Percentiles rank a stretch among this genome's conserved stretches.
Evolutionary conservation across 2,329 filamentous ascomycete genomes (phyloP).

Genomic region (Pseudocercospora crystallina): DNA sequence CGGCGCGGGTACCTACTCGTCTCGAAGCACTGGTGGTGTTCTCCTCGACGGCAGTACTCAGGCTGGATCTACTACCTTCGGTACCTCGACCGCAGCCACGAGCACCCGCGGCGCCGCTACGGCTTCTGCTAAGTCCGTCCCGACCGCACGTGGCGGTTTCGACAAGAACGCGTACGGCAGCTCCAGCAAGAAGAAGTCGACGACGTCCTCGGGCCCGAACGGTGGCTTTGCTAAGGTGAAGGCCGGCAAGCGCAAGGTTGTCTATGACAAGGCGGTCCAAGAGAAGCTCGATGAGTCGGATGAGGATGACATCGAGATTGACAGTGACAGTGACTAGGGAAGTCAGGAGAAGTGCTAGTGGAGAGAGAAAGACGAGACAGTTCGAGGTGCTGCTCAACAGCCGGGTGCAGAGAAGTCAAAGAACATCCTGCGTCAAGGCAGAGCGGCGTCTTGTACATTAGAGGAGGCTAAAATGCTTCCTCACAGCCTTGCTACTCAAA

Average conservation of each 20-base stretch:
- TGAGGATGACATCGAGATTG: constrained; percentile 1
- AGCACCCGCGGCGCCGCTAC: constrained; percentile 3
- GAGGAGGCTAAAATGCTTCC: no score
- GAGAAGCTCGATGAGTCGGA: constrained; percentile 1
- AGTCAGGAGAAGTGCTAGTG: not conserved
- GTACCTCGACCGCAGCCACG: not conserved
- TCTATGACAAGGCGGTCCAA: not conserved
- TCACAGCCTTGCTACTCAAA: no score
- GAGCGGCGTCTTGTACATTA: no score
- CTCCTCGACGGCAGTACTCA: constrained; percentile 6
- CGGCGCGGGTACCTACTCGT: constrained; percentile 14
- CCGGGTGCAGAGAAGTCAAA: no score
- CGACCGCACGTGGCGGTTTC: not conserved
- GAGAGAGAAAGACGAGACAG: not conserved
- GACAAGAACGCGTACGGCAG: constrained; percentile 8
- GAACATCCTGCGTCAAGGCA: no score
- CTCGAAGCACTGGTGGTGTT: constrained; percentile 16
- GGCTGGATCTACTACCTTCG: not conserved
- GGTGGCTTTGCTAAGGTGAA: constrained; percentile 10
- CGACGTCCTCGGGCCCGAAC: no score
- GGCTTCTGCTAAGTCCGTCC: not conserved
- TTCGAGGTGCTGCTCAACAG: no score
- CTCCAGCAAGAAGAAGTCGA: not conserved
- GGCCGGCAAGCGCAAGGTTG: constrained; percentile 4
- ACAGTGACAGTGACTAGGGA: constrained; percentile 9